A percentile compares a stretch with the other conserved stretches of the same genome.
Conservation (phyloP, 176 grass and related monocot species). For the Alopecurus myosuroides region DNA sequence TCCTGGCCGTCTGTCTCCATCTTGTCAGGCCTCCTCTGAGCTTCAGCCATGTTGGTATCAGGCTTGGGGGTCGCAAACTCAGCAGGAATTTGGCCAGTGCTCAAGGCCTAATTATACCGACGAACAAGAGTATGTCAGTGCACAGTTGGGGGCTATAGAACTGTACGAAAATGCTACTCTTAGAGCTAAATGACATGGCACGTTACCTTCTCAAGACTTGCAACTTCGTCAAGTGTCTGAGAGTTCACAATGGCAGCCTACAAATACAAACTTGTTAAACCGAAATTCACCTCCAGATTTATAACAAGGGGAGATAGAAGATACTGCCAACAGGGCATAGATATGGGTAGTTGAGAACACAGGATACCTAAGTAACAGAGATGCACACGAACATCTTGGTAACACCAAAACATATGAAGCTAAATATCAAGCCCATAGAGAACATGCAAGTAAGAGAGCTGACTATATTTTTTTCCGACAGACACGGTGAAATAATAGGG, state of each 20-base stretch:
- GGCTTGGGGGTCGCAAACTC: conserved; percentile 75
- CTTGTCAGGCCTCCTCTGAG: conserved; percentile 46
- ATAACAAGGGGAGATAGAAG: not conserved
- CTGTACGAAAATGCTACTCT: not conserved
- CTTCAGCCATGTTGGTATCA: conserved; percentile 42
- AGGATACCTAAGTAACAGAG: not conserved
- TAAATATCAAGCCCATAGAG: not conserved
- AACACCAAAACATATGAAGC: not conserved
- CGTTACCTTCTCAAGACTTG: conserved; percentile 85
- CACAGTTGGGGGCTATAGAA: not conserved
- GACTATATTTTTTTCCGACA: not conserved
- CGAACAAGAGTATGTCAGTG: not conserved
- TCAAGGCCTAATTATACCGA: conserved; percentile 51
- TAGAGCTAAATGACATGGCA: not conserved
- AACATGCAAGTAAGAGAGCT: not conserved
- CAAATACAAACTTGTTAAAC: conserved; percentile 6
- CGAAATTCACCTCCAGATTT: not conserved
- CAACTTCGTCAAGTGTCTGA: conserved; percentile 97
- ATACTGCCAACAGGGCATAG: not conserved
- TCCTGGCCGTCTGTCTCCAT: conserved; percentile 68
- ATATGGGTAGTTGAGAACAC: not conserved
- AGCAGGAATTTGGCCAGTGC: conserved; percentile 76
- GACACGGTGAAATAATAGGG: not conserved
- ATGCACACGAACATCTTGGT: not conserved
- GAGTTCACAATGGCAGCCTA: conserved; percentile 90